Conservation (phyloP, 2,329 filamentous ascomycete species). For the Tolypocladium ovalisporum region DNA sequence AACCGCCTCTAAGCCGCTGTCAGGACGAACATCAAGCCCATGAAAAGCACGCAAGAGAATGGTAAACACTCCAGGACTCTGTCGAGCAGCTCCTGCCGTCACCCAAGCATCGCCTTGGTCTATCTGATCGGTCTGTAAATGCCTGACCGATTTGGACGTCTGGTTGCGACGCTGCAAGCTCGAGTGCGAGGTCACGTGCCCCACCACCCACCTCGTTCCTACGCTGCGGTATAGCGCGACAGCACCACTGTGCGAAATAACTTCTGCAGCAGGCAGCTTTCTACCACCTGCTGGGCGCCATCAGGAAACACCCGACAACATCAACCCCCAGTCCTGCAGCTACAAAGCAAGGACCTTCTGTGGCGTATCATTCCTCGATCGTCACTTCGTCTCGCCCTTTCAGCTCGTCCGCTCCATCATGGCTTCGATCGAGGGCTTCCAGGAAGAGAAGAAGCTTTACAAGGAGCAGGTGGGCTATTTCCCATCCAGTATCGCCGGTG, state of each 20-base stretch:
- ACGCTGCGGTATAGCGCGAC: neutral
- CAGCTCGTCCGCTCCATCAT: constrained; percentile 13
- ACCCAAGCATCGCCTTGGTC: too few relatives aligned
- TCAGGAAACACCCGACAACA: neutral
- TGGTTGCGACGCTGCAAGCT: neutral
- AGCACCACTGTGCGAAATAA: neutral
- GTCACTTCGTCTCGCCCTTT: neutral
- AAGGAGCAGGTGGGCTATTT: constrained; percentile 40
- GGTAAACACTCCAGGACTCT: too few relatives aligned
- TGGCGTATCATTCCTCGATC: neutral
- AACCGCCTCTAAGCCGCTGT: too few relatives aligned
- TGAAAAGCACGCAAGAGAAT: too few relatives aligned
- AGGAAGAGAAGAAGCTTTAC: constrained; percentile 43
- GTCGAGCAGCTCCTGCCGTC: too few relatives aligned
- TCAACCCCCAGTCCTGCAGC: neutral
- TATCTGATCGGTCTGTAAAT: neutral
- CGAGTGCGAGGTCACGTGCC: neutral
- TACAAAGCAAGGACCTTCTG: neutral
- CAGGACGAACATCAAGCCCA: too few relatives aligned
- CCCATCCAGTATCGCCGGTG: neutral
- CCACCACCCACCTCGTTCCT: neutral
- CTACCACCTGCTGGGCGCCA: neutral
- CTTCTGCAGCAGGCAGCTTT: neutral
- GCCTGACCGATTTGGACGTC: neutral
- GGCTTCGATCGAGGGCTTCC: constrained; percentile 27